phyloP scores from a whole-genome alignment of 2,329 filamentous ascomycete genomes.

The Claviceps fusiformis region DNA sequence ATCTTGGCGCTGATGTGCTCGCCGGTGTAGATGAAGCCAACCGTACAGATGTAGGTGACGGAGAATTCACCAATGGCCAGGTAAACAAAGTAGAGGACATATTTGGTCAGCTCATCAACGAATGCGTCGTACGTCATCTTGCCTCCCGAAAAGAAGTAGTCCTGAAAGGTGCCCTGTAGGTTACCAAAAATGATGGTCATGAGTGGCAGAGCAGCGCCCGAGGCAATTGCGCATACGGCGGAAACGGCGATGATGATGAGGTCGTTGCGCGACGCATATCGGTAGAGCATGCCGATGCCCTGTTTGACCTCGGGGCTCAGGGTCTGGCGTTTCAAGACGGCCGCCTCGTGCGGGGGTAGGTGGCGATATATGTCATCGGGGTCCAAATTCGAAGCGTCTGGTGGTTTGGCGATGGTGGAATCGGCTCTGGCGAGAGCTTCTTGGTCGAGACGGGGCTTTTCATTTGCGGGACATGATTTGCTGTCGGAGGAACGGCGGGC shows the following conservation, averaged over 20 bases:
- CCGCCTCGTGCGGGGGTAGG: constrained; percentile 50
- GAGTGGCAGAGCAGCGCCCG: constrained; percentile 61
- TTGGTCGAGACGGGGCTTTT: constrained; percentile 2
- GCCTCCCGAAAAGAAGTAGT: constrained; percentile 37
- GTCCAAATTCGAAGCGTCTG: constrained; percentile 25
- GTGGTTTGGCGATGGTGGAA: constrained; percentile 10
- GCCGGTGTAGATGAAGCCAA: constrained; percentile 80
- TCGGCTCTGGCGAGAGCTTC: constrained; percentile 8
- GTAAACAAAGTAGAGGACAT: constrained; percentile 76
- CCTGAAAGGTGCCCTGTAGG: constrained; percentile 57
- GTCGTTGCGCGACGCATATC: constrained; percentile 56
- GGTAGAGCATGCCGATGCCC: constrained; percentile 51
- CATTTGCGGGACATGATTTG: constrained; percentile 1
- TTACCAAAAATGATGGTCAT: constrained; percentile 76
- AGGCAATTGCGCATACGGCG: constrained; percentile 51
- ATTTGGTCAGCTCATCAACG: constrained; percentile 40
- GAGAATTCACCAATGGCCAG: constrained; percentile 70
- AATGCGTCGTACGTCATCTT: constrained; percentile 40
- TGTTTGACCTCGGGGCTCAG: constrained; percentile 49
- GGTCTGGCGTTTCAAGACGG: constrained; percentile 56
- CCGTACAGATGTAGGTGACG: constrained; percentile 64
- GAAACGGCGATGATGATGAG: constrained; percentile 49
- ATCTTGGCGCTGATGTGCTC: constrained; percentile 70
- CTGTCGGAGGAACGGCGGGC: constrained; percentile 3
- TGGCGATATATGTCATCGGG: constrained; percentile 40